Evolutionary conservation across 2,329 filamentous ascomycete genomes (phyloP), one percentile per base, ranked within the genome.

Genomic region (Ceratocystis cubensis): DNA sequence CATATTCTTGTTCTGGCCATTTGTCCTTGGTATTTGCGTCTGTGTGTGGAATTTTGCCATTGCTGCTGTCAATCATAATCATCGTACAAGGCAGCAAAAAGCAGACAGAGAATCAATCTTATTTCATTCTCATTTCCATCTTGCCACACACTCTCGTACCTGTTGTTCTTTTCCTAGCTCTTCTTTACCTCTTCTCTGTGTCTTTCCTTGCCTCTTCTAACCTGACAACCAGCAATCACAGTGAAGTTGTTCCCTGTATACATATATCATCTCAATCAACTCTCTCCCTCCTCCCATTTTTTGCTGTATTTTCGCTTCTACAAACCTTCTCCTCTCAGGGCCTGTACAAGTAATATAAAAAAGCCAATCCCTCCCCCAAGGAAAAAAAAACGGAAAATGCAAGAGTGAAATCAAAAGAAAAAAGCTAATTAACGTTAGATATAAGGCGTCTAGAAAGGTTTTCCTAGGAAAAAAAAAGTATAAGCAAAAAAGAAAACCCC

Each of bases 241-340:
- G 37, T 41, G 37, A 15, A 41, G 37, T 15, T 15, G 37, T 41
- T 13, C 37, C 5, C 37, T 41, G 48, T 64, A 53, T 66, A n/a
- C 57, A 59, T 66, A 63, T 46, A 30, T 30, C 46, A n/a, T 33
- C n/a, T 33, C 50, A 53, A 22, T 25, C 56, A 13, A 33, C 33
- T 8, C 33, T 22, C 20, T 45, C 44, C 22, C 28, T 15, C 28
- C 44, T 13, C 46, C 7, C n/a, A 37, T 28, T 13, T 17, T 46
- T 15, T 41, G 37, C 13, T 41, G 37, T 41, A 41, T 41, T 41
- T 13, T 15, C 37, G 13, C 37, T 41, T 41, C 37, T 41, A 15
- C 13, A 41, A 13, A 53, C 13, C 15, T 25, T 46, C 50, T 59
- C 37, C 44, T 41, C 33, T 37, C 37, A 15, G 37, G 37, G 28